Percentiles rank a stretch among this genome's conserved stretches.
Conservation (phyloP, 331 rosid genomes). For the Malus hybrid region DNA sequence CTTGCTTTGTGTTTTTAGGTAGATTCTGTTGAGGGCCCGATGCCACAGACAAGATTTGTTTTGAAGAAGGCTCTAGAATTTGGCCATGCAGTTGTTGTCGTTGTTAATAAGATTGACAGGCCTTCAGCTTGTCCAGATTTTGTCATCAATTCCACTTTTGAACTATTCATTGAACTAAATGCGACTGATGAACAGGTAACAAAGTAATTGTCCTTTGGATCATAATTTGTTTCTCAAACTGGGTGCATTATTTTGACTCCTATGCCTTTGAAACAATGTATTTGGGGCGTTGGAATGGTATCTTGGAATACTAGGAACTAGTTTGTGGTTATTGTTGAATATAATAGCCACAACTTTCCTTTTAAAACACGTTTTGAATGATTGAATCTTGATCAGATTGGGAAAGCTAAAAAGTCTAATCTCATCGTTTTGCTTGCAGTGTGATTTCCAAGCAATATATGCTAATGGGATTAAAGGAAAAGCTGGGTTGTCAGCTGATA, state of each 20-base stretch:
- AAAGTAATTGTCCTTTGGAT: background rate
- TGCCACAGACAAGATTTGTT: slow-evolving; percentile 99
- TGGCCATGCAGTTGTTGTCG: slow-evolving; percentile 95
- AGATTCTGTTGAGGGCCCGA: slow-evolving; percentile 99
- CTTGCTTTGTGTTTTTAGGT: slow-evolving; percentile 43
- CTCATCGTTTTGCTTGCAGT: slow-evolving; percentile 41
- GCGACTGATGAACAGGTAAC: slow-evolving; percentile 60
- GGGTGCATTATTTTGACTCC: background rate
- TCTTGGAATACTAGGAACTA: background rate
- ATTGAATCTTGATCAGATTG: background rate
- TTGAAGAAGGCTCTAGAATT: slow-evolving; percentile 95
- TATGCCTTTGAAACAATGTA: background rate
- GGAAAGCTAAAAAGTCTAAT: background rate
- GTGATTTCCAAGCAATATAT: slow-evolving; percentile 95
- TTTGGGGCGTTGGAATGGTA: background rate
- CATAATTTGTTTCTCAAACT: background rate
- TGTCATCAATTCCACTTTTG: slow-evolving; percentile 91
- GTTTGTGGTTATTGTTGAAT: background rate
- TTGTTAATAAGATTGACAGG: slow-evolving; percentile 96
- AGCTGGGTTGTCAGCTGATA: slow-evolving; percentile 86
- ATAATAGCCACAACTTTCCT: background rate
- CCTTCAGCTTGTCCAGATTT: slow-evolving; percentile 95
- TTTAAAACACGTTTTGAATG: background rate
- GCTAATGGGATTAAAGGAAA: slow-evolving; percentile 95
- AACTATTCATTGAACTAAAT: slow-evolving; percentile 88